Base-by-base conservation (phyloP, 2,329 filamentous ascomycete species). In the Aspergillus pseudoterreus region DNA sequence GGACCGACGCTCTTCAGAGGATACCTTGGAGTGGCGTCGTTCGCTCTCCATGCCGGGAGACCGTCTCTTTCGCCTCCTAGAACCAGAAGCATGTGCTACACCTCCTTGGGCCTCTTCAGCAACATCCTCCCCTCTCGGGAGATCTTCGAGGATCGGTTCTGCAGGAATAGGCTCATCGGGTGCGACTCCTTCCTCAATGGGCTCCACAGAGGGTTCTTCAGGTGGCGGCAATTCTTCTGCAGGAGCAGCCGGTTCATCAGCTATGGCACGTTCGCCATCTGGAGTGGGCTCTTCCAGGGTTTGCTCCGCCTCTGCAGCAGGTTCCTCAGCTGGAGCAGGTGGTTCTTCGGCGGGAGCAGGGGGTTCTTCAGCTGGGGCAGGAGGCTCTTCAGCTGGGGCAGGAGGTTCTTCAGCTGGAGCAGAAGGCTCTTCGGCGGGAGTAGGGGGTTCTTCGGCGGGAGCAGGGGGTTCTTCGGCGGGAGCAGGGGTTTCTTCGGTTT, bases 1-100 rank as follows among this genome's bases (percentile, higher is more conserved):
- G 24, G 60, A 56, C 8, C 56, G 58, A 38, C 62, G 64, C 6
- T 60, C 64, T 46, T 73, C 71, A 4, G 64, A 67, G 2, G 69
- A 74, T 22, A 63, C 60, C 47, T 67, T 74, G 4, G 71, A 71
- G 36, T 63, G 61, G 8, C 65, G 64, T 49, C 66, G 66, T 24
- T 72, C 70, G 21, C 63, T 62, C 2, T 69, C 65, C 11, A 30
- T 30, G 27, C 27, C 27, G 6, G 27, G 27, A 30, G 27, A 30
- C 27, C 27, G 27, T 30, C 27, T 9, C 27, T 30, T 30, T 30
- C 27, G 27, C 27, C 27, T 30, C 27, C 27, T 30, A 4, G 27
- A 30, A 8, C 27, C 10, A 11, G 27, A 30, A 30, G 27, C 27
- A 11, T 11, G 27, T 24, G 50, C 60, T 39, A 43, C 55, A 11